Base-by-base conservation (phyloP, 2,329 filamentous ascomycete genomes). In the Macrophomina tecta region DNA sequence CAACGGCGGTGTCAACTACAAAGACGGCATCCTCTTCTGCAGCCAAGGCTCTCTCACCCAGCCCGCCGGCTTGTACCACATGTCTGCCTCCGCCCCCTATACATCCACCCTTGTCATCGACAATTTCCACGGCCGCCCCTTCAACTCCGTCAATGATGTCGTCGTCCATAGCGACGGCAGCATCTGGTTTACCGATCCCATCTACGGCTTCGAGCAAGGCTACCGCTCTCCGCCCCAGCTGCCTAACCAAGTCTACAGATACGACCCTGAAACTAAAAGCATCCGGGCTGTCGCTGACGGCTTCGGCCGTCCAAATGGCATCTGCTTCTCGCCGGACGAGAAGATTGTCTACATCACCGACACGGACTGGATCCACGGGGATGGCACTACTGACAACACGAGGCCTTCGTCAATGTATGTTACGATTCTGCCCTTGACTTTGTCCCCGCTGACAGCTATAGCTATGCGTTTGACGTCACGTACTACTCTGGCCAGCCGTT, bases 141-240 rank as follows among this genome's bases (percentile, higher is more conserved):
- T 82, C 72, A 80, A 80, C 67, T 76, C 74, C 4, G 70, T 78
- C 55, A 77, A 82, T 66, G 80, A 82, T 51, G 69, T 81, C 1
- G 73, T 75, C 32, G 73, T 81, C 8, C 77, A 81, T 61, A 71
- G 72, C 0, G 75, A 78, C 5, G 79, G 79, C 48, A 76, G 78
- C 18, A 77, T 84, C 64, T 83, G 81, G 79, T 83, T 83, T 71
- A 83, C 82, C 1, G 82, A 83, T 67, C 78, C 80, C 6, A 67
- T 73, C 34, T 74, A 72, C 36, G 73, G 71, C 23, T 71, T 56
- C 34, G 69, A 72, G 23, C 71, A 73, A 48, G 70, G 69, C 14
- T 71, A 72, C 36, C 71, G 72, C 23, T 73, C 75, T 1, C 56
- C 32, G 4, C 73, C 73, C 5, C 58, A 70, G 49, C 67, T 76